These are phyloP conservation scores for Trichopus zeylanicus DNA, from an alignment of 116 monocot genomes.

Conservation along the genomic window DNA sequence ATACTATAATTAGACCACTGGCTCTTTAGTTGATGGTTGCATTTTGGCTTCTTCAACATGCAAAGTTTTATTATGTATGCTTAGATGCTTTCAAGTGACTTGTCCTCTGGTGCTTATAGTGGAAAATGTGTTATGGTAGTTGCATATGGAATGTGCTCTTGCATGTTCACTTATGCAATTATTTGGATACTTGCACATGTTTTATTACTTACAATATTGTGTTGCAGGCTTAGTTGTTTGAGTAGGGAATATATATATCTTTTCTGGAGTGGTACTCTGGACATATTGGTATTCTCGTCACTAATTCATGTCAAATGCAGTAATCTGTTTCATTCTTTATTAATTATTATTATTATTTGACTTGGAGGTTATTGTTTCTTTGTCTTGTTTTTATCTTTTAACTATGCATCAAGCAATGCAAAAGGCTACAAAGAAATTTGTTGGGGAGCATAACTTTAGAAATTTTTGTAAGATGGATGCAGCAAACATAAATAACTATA, in stretches of 20 bases:
- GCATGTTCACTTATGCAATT: too few relatives aligned
- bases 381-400: background rate
- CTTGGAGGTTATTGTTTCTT: background rate
- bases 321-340: too few relatives aligned
- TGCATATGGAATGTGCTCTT: too few relatives aligned
- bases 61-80: too few relatives aligned
- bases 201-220: too few relatives aligned
- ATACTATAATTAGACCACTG: too few relatives aligned
- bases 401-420: slow-evolving; percentile 60
- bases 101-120: too few relatives aligned
- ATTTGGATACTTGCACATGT: too few relatives aligned
- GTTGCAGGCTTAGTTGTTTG: slow-evolving; percentile 83
- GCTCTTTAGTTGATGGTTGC: too few relatives aligned
- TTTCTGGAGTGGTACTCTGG: slow-evolving; percentile 73
- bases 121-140: too few relatives aligned
- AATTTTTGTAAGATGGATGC: slow-evolving; percentile 99
- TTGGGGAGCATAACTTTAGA: slow-evolving; percentile 91
- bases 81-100: too few relatives aligned
- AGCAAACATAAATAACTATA: slow-evolving; percentile 82
- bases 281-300: slow-evolving; percentile 37
- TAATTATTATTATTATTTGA: background rate
- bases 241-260: slow-evolving; percentile 86
- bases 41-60: too few relatives aligned
- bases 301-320: slow-evolving; percentile 1
- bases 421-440: slow-evolving; percentile 54